Percentiles rank a stretch among this genome's conserved stretches.
These are phyloP conservation scores for Stemphylium lycopersici DNA, from an alignment of 2,329 filamentous ascomycete species.

Conservation along the genomic window DNA sequence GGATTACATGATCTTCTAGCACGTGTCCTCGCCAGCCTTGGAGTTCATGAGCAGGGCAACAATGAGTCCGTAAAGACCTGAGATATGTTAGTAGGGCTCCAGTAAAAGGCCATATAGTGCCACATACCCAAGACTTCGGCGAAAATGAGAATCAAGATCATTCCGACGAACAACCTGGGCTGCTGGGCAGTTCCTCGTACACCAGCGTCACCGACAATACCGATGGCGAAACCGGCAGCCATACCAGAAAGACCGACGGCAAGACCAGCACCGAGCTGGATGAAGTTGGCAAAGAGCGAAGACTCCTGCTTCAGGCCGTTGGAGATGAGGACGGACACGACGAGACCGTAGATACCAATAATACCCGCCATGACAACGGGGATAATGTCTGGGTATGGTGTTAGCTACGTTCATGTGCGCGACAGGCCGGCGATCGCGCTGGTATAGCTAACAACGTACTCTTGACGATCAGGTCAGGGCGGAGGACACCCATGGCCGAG, in stretches of 20 bases:
- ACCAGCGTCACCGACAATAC: slow-evolving; percentile 76
- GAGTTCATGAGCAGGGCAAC: slow-evolving; percentile 99
- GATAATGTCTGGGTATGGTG: slow-evolving; percentile 77
- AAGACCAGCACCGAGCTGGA: slow-evolving; percentile 60
- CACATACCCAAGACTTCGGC: slow-evolving; percentile 92
- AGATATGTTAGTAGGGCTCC: slow-evolving; percentile 6
- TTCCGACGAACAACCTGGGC: slow-evolving; percentile 88
- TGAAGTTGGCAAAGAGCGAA: slow-evolving; percentile 59
- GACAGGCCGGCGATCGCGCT: not conserved
- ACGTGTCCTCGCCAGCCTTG: slow-evolving; percentile 60
- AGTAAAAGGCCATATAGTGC: not conserved
- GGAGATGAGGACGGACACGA: slow-evolving; percentile 61
- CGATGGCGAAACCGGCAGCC: slow-evolving; percentile 81
- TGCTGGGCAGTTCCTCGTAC: slow-evolving; percentile 85
- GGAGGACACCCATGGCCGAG: slow-evolving; percentile 95
- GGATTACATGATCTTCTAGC: slow-evolving; percentile 18
- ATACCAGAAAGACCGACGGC: slow-evolving; percentile 81
- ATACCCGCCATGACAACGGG: slow-evolving; percentile 99
- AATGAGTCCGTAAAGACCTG: slow-evolving; percentile 98
- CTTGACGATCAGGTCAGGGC: slow-evolving; percentile 98
- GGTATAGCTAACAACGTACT: slow-evolving; percentile 66
- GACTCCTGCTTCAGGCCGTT: slow-evolving; percentile 57
- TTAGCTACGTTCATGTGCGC: slow-evolving; percentile 15
- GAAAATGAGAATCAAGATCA: slow-evolving; percentile 99
- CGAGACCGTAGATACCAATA: slow-evolving; percentile 85